Evolutionary conservation across 2,329 filamentous ascomycete genomes (phyloP).

Genomic region (Fusarium metavorans): DNA sequence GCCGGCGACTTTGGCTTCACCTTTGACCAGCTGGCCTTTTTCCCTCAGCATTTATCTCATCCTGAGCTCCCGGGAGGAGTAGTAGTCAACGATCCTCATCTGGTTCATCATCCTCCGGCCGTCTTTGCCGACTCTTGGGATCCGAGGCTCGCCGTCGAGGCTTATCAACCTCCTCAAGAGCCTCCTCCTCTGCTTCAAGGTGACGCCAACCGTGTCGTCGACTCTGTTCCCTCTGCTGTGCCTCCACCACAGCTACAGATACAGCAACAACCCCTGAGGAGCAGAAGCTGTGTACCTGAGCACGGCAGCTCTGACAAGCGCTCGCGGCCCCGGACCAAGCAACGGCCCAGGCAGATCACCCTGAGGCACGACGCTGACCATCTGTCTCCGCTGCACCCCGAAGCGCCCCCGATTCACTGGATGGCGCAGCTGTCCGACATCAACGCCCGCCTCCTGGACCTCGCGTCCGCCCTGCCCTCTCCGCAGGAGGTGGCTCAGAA

Average conservation of each 20-base stretch:
- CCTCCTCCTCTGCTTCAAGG: constrained; percentile 27
- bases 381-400: constrained; percentile 31
- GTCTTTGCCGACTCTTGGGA: constrained; percentile 44
- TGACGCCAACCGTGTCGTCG: constrained; percentile 7
- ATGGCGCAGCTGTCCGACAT: constrained; percentile 56
- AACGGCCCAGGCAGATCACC: constrained; percentile 50
- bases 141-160: constrained; percentile 23
- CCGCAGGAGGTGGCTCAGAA: constrained; percentile 40
- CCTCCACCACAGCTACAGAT: constrained; percentile 3
- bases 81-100: constrained; percentile 8
- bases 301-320: constrained; percentile 43
- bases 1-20: constrained; percentile 52
- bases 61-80: constrained; percentile 28
- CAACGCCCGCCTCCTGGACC: constrained; percentile 53
- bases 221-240: constrained; percentile 20
- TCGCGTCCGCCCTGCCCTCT: constrained; percentile 50
- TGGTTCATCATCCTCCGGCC: constrained; percentile 6
- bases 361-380: constrained; percentile 41
- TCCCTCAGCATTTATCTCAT: constrained; percentile 48
- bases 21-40: constrained; percentile 50
- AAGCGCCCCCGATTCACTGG: constrained; percentile 47
- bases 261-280: constrained; percentile 16
- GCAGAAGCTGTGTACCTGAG: constrained; percentile 39
- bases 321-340: constrained; percentile 39
- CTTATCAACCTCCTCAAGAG: constrained; percentile 16